phyloP scores from a whole-genome alignment of 345 rosid species.

The Salix koriyanagi region DNA sequence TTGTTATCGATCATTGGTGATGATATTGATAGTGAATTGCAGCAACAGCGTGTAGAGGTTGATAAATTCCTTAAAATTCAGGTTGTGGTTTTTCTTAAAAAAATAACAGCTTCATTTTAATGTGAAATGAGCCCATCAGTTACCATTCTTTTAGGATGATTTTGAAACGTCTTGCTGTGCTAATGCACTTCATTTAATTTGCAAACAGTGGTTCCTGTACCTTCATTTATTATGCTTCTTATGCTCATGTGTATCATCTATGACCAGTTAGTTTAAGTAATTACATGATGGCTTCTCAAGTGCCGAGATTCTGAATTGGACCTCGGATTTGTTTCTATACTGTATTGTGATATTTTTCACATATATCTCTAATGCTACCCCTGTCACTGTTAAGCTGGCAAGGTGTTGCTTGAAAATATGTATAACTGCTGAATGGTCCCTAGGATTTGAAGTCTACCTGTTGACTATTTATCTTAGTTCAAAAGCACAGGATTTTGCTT shows the following conservation, averaged over 20 bases:
- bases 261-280: not conserved
- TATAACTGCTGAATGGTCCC: not conserved
- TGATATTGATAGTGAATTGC: constrained; percentile 59
- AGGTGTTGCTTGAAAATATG: not conserved
- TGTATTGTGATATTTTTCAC: not conserved
- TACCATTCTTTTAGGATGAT: not conserved
- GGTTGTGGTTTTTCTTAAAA: constrained; percentile 31
- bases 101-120: not conserved
- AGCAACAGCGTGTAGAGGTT: constrained; percentile 62
- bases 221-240: not conserved
- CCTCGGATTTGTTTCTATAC: not conserved
- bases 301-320: not conserved
- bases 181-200: not conserved
- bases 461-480: not conserved
- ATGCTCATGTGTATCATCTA: not conserved
- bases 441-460: not conserved
- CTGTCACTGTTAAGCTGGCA: not conserved
- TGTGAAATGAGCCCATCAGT: not conserved
- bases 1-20: constrained; percentile 58
- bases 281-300: not conserved
- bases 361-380: not conserved
- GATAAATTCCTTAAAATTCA: constrained; percentile 74
- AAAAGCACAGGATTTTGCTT: not conserved
- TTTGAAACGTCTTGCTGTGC: not conserved
- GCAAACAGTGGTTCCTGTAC: not conserved